Conservation (phyloP, 352 stramenopile genomes). For the Phytophthora melonis region DNA sequence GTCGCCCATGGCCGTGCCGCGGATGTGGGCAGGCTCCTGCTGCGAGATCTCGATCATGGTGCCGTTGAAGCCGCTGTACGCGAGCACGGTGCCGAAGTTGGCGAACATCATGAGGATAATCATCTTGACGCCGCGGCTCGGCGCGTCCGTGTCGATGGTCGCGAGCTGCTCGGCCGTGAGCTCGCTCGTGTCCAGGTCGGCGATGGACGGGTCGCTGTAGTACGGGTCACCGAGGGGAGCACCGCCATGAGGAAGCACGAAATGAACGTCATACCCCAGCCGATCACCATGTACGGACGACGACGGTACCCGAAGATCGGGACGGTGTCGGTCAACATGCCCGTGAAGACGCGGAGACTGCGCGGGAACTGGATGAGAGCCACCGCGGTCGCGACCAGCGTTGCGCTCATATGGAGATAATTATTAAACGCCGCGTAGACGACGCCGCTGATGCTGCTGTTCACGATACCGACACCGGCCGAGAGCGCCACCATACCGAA, state of each 20-base stretch:
- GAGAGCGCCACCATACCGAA: slow-evolving; percentile 60
- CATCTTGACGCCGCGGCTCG: slow-evolving; percentile 58
- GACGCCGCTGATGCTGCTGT: slow-evolving; percentile 54
- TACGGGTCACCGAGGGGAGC: slow-evolving; percentile 59
- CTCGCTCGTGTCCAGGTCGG: slow-evolving; percentile 34
- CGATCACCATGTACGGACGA: slow-evolving; percentile 85
- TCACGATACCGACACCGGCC: slow-evolving; percentile 55
- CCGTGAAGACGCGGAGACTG: slow-evolving; percentile 68
- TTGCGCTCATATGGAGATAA: slow-evolving; percentile 71
- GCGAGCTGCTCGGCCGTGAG: slow-evolving; percentile 46
- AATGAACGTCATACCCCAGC: slow-evolving; percentile 56
- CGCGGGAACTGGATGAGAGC: slow-evolving; percentile 63
- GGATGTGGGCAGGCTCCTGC: slow-evolving; percentile 48
- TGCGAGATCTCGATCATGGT: slow-evolving; percentile 70
- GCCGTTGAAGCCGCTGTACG: slow-evolving; percentile 76
- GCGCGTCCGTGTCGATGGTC: slow-evolving; percentile 54
- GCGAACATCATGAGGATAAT: slow-evolving; percentile 77
- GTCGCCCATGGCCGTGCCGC: slow-evolving; percentile 52
- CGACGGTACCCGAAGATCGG: slow-evolving; percentile 84
- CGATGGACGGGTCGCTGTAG: slow-evolving; percentile 50
- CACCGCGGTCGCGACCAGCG: slow-evolving; percentile 53
- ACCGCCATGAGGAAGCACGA: slow-evolving; percentile 58
- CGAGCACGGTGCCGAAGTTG: slow-evolving; percentile 80
- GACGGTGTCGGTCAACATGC: slow-evolving; percentile 78
- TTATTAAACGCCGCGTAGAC: slow-evolving; percentile 72